Evolutionary conservation across 192 early-diverging fungal genomes (phyloP).

Genomic region (Dimargaris xerosporica): DNA sequence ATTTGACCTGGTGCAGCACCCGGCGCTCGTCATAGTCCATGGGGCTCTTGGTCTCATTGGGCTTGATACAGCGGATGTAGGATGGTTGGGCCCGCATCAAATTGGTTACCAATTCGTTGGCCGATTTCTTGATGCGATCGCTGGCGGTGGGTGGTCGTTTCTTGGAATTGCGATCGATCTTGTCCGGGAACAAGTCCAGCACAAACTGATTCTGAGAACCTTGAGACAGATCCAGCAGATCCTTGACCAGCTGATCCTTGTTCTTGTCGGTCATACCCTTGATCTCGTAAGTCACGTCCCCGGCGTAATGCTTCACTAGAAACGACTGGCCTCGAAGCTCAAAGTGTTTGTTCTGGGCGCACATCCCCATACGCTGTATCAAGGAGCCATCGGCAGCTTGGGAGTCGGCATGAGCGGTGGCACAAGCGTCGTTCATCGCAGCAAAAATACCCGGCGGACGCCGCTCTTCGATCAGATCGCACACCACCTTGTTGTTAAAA

Average conservation of each 20-base stretch:
- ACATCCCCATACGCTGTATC: slow-evolving; percentile 45
- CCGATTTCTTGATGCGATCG: slow-evolving; percentile 82
- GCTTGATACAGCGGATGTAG: slow-evolving; percentile 96
- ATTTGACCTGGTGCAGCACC: slow-evolving; percentile 93
- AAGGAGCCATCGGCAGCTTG: slow-evolving; percentile 60
- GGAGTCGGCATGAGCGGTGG: slow-evolving; percentile 87
- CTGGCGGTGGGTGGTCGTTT: slow-evolving; percentile 96
- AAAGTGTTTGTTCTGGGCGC: slow-evolving; percentile 61
- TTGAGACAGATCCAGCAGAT: slow-evolving; percentile 78
- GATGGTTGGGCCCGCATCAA: slow-evolving; percentile 91
- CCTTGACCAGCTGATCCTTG: slow-evolving; percentile 90
- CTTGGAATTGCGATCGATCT: slow-evolving; percentile 72
- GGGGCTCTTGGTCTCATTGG: slow-evolving; percentile 87
- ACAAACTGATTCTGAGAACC: slow-evolving; percentile 65
- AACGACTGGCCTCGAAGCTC: slow-evolving; percentile 56
- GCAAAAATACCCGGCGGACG: slow-evolving; percentile 85
- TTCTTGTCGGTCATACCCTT: slow-evolving; percentile 96
- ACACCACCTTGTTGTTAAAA: slow-evolving; percentile 99
- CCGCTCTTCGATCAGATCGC: slow-evolving; percentile 94
- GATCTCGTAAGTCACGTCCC: slow-evolving; percentile 82
- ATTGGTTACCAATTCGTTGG: slow-evolving; percentile 78
- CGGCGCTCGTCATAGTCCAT: slow-evolving; percentile 81
- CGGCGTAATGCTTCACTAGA: slow-evolving; percentile 89
- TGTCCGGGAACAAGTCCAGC: slow-evolving; percentile 73
- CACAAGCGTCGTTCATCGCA: slow-evolving; percentile 95